A percentile compares a stretch with the other conserved stretches of the same genome.
These are phyloP conservation scores for Xylaria polymorpha DNA, from an alignment of 2,329 filamentous ascomycete genomes.

Conservation along the genomic window DNA sequence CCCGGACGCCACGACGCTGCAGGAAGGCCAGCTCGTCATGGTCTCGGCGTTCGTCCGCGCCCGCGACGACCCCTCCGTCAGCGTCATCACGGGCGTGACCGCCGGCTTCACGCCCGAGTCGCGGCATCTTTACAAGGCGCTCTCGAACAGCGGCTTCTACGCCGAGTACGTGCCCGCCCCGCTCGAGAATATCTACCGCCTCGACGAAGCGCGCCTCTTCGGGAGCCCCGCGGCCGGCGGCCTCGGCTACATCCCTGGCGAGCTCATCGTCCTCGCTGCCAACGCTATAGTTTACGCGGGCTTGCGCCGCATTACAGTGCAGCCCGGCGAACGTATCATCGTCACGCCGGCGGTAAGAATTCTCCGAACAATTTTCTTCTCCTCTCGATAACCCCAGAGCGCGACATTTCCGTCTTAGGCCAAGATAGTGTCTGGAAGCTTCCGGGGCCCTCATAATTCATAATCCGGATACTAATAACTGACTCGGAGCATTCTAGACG, in stretches of 20 bases:
- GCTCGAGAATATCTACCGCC: conserved; percentile 22
- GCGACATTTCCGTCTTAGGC: too few species aligned
- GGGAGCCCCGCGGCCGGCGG: neutral
- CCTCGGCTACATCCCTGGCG: conserved; percentile 8
- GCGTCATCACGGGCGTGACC: conserved; percentile 12
- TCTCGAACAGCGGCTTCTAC: conserved; percentile 2
- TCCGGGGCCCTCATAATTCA: too few species aligned
- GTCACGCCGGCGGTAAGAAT: conserved; percentile 19
- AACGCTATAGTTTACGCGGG: conserved; percentile 2
- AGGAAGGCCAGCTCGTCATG: conserved; percentile 22
- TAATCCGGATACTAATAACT: too few species aligned
- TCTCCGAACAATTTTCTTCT: too few species aligned
- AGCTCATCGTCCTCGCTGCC: conserved; percentile 11
- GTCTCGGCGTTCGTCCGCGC: conserved; percentile 13
- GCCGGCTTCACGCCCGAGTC: conserved; percentile 3
- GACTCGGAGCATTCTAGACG: too few species aligned
- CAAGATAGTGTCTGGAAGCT: too few species aligned
- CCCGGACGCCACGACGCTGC: conserved; percentile 18
- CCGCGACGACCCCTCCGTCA: conserved; percentile 24
- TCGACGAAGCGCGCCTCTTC: conserved; percentile 22
- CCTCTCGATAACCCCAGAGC: too few species aligned
- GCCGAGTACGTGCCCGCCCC: conserved; percentile 22
- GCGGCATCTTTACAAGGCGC: conserved; percentile 16
- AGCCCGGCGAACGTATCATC: conserved; percentile 20
- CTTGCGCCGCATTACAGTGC: conserved; percentile 14